Evolutionary conservation across 345 rosid species (phyloP).

Genomic region (Erodium maritimum): DNA sequence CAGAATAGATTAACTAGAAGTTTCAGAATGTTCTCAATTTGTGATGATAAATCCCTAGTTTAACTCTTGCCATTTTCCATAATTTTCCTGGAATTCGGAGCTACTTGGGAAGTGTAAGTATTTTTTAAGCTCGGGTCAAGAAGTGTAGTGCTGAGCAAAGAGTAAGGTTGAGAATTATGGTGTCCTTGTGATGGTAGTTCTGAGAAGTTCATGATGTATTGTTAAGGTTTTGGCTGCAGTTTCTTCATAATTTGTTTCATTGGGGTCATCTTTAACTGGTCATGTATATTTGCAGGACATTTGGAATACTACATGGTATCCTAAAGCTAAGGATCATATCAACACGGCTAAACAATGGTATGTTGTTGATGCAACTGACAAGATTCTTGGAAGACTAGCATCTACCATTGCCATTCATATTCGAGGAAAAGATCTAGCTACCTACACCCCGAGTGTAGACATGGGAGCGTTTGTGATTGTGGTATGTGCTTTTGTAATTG

Average conservation of each 20-base stretch:
- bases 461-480: constrained; percentile 98
- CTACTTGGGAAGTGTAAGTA: background rate
- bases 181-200: background rate
- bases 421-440: constrained; percentile 84
- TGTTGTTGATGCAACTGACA: constrained; percentile 84
- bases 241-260: background rate
- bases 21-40: background rate
- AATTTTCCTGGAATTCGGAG: background rate
- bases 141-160: too few species aligned
- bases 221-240: background rate
- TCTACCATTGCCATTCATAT: constrained; percentile 80
- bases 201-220: background rate
- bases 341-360: constrained; percentile 81
- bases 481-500: constrained; percentile 36
- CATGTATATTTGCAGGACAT: constrained; percentile 49
- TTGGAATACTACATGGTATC: constrained; percentile 97
- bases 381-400: constrained; percentile 79
- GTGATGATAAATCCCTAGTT: background rate
- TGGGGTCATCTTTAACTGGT: constrained; percentile 1
- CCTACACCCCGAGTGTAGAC: constrained; percentile 94
- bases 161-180: too few species aligned
- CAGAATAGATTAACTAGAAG: background rate
- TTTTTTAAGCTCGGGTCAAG: background rate
- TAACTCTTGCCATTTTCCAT: background rate
- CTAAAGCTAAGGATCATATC: constrained; percentile 77